phyloP scores from a whole-genome alignment of 805 yeast species.

The Teunomyces kruisii region DNA sequence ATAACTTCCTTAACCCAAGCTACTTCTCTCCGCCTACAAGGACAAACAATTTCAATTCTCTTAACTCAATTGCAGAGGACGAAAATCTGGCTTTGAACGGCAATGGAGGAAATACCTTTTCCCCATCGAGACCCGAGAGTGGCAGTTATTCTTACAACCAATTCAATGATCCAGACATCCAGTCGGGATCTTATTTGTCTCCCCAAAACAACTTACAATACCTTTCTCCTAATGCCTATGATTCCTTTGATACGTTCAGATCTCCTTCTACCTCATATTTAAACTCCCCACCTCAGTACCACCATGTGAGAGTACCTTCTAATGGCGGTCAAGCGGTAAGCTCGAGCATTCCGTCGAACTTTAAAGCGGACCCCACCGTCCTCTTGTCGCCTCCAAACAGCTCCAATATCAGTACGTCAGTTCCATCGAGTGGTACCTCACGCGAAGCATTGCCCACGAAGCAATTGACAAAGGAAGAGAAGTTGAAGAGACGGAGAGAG shows the following conservation, averaged over 20 bases:
- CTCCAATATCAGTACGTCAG: slow-evolving; percentile 29
- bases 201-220: slow-evolving; percentile 32
- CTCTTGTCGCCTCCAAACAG: slow-evolving; percentile 25
- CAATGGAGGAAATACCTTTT: slow-evolving; percentile 19
- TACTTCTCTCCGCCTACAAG: slow-evolving; percentile 42
- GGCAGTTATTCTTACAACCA: slow-evolving; percentile 23
- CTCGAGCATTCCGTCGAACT: slow-evolving; percentile 23
- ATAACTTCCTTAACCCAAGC: slow-evolving; percentile 33
- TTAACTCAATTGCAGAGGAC: slow-evolving; percentile 36
- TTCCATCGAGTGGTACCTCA: slow-evolving; percentile 17
- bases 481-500: slow-evolving; percentile 74
- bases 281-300: slow-evolving; percentile 36
- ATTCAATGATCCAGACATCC: slow-evolving; percentile 19
- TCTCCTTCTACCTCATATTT: slow-evolving; percentile 35
- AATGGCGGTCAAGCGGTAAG: slow-evolving; percentile 12
- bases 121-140: slow-evolving; percentile 36
- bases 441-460: slow-evolving; percentile 26
- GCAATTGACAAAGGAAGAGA: slow-evolving; percentile 60
- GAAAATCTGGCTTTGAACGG: slow-evolving; percentile 9
- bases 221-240: slow-evolving; percentile 32
- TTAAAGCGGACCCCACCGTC: slow-evolving; percentile 7
- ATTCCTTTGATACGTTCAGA: slow-evolving; percentile 34
- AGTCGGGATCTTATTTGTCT: slow-evolving; percentile 32
- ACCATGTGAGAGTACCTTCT: slow-evolving; percentile 14
- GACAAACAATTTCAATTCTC: slow-evolving; percentile 21